phyloP scores from a whole-genome alignment of 345 rosid genomes.

The Citrus glauca region DNA sequence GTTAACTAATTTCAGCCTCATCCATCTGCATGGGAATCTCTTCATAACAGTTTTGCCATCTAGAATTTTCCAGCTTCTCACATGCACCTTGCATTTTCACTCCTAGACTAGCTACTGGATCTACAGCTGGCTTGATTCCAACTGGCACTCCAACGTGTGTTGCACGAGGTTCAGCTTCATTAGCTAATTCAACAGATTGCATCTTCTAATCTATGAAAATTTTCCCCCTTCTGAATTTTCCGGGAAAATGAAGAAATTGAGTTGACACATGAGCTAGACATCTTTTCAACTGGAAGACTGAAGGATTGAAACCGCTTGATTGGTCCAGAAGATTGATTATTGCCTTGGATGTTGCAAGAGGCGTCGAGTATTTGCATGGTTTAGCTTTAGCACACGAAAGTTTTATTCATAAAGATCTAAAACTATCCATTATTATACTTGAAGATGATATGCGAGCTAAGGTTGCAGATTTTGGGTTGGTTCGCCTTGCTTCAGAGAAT shows the following conservation, averaged over 20 bases:
- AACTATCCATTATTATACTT: conserved; percentile 48
- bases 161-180: too few relatives aligned
- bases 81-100: too few relatives aligned
- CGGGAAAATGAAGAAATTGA: not conserved
- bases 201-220: not conserved
- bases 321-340: not conserved
- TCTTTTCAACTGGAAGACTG: not conserved
- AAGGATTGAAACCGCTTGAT: not conserved
- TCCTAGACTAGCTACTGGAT: too few relatives aligned
- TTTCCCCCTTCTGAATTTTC: not conserved
- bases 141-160: too few relatives aligned
- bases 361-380: not conserved
- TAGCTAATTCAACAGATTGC: too few relatives aligned
- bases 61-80: too few relatives aligned
- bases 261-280: not conserved
- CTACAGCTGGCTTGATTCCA: too few relatives aligned
- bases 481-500: too few relatives aligned
- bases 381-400: conserved; percentile 46
- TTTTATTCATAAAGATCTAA: conserved; percentile 55
- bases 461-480: conserved; percentile 22
- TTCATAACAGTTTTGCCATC: too few relatives aligned
- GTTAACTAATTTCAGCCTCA: too few relatives aligned
- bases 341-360: not conserved
- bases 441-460: conserved; percentile 57
- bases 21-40: too few relatives aligned